Evolutionary conservation across 2,329 filamentous ascomycete genomes (phyloP).

Genomic region (Colletotrichum cordylinicola): DNA sequence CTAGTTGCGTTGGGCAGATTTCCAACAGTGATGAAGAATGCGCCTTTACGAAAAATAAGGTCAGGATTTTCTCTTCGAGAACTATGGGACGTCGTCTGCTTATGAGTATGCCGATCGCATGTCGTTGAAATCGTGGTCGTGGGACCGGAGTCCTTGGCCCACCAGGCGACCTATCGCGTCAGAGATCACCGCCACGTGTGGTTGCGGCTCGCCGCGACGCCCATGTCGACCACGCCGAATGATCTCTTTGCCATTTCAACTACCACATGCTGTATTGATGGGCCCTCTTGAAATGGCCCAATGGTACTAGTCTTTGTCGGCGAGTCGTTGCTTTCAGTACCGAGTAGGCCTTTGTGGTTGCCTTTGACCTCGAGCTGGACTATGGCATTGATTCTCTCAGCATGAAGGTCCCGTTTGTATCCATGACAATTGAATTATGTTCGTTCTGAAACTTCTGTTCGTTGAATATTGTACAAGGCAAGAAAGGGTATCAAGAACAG

Average conservation of each 20-base stretch:
- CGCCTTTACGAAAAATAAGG: background rate
- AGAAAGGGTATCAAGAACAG: background rate
- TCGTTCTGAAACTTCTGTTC: fast-evolving
- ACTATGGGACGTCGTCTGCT: background rate
- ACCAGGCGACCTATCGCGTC: background rate
- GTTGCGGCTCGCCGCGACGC: background rate
- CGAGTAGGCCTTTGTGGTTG: fast-evolving
- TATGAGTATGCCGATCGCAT: background rate
- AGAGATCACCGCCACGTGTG: background rate
- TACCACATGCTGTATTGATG: background rate
- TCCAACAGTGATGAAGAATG: background rate
- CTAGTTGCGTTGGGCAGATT: background rate
- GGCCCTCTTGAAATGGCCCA: background rate
- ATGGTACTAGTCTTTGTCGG: background rate
- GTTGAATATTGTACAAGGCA: background rate
- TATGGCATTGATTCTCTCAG: background rate
- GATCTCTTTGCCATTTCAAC: background rate
- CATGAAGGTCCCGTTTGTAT: fast-evolving
- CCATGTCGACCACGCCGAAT: background rate
- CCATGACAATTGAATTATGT: background rate
- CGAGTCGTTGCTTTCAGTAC: background rate
- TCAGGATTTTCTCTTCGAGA: background rate
- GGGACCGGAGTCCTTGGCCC: background rate
- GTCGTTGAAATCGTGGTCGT: background rate
- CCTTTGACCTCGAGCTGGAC: background rate